Conservation (phyloP, 352 stramenopile genomes). For the Phytophthora megakarya region DNA sequence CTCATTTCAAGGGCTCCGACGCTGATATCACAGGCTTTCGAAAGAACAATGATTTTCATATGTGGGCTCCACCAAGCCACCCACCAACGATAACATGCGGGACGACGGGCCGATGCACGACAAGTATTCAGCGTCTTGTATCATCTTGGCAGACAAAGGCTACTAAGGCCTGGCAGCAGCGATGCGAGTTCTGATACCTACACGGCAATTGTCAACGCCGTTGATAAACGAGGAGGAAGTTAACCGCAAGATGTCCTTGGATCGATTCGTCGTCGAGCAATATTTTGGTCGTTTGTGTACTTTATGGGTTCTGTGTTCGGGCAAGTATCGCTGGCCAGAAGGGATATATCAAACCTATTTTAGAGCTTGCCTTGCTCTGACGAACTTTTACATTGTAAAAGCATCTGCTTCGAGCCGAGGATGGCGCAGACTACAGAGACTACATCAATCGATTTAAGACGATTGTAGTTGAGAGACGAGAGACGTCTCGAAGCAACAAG, state of each 20-base stretch:
- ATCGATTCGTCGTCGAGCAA: too few species aligned
- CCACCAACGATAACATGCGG: neutral
- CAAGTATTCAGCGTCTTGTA: neutral
- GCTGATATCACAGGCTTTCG: slow-evolving; percentile 8
- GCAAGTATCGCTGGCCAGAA: slow-evolving; percentile 10
- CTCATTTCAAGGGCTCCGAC: neutral
- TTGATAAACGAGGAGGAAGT: too few species aligned
- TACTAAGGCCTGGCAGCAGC: too few species aligned
- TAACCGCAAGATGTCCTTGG: too few species aligned
- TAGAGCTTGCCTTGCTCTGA: slow-evolving; percentile 8
- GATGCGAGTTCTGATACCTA: too few species aligned
- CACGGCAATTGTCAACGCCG: too few species aligned
- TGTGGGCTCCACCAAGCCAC: neutral
- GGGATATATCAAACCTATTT: slow-evolving; percentile 2
- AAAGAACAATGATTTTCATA: slow-evolving; percentile 10
- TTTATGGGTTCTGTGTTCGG: slow-evolving; percentile 1
- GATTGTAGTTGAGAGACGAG: too few species aligned
- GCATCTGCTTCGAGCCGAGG: neutral
- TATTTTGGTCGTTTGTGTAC: slow-evolving; percentile 1
- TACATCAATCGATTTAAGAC: too few species aligned
- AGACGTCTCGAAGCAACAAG: too few species aligned
- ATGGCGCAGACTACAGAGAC: too few species aligned
- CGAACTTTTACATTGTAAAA: neutral
- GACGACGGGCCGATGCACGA: neutral
- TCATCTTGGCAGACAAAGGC: slow-evolving; percentile 7